Conservation (phyloP, 108 stramenopile genomes). For the Cylindrotheca closterium region DNA sequence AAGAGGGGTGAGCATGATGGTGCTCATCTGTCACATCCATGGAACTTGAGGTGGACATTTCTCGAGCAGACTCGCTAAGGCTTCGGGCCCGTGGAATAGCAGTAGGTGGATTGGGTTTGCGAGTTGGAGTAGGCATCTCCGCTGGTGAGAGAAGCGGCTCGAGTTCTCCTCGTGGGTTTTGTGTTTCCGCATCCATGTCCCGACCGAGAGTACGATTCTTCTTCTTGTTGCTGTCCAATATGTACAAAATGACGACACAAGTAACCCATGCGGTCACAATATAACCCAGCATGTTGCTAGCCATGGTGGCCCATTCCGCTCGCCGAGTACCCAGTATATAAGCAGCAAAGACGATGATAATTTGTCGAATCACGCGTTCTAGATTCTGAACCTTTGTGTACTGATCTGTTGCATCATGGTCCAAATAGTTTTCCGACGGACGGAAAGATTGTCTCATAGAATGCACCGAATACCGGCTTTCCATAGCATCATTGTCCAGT, state of each 20-base stretch:
- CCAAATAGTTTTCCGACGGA: background rate
- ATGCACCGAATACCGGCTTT: background rate
- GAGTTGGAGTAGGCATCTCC: background rate
- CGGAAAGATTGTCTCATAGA: background rate
- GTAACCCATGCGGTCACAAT: conserved; percentile 65
- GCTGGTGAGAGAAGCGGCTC: background rate
- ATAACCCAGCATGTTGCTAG: conserved; percentile 32
- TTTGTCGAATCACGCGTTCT: conserved; percentile 27
- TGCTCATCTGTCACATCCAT: background rate
- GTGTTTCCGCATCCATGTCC: background rate
- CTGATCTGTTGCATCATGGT: background rate
- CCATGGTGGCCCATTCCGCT: conserved; percentile 18
- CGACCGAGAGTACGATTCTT: too few species aligned
- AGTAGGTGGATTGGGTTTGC: background rate
- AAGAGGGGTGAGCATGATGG: conserved; percentile 17
- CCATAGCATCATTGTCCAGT: too few species aligned
- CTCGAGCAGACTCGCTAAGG: background rate
- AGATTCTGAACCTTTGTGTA: conserved; percentile 24
- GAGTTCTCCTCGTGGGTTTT: background rate
- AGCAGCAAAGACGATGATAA: conserved; percentile 20
- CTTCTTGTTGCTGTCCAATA: background rate
- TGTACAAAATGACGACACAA: conserved; percentile 45
- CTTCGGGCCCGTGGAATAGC: background rate
- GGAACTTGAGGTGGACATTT: background rate
- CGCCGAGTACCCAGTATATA: conserved; percentile 31